Base-by-base conservation (phyloP, 352 stramenopile species). In the Pythium grandisporangium region DNA sequence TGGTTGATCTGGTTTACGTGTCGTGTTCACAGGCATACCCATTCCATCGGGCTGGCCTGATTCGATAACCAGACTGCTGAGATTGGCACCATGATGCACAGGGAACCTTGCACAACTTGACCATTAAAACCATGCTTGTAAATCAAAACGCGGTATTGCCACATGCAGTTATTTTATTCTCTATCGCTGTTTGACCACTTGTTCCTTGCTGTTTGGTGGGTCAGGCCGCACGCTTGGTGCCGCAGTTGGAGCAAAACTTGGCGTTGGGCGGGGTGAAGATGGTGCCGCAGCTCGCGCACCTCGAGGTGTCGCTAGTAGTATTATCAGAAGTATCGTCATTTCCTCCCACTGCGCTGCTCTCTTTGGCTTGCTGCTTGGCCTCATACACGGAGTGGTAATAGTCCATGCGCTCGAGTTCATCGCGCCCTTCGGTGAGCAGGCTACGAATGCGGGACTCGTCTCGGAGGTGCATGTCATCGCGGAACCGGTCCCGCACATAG, bases 381-480 rank as follows among this genome's bases (percentile, higher is more conserved):
- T 73, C 55, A 47, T 88, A 91, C 27, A 93, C 61, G 2, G 70
- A 82, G 55, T 93, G 80, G 45, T 86, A 93, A 47, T 91, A 93
- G 25, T 91, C 65, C 80, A 93, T 93, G 17, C 69, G 77, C 26
- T 82, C 66, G 17, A 93, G 67, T 45, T 93, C 77, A 51, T 93
- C 80, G 19, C 46, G 55, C 7, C 57, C 75, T 32, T 93, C 75
- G 14, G 55, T 62, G 35, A 93, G 35, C 38, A 91, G 34, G 17
- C 51, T 45, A 24, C 52, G 58, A 30, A 93, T 69, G 12, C 69
- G 67, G 14, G 71, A 64, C 27, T 61, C 54, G 50, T 93, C 75
- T 23, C 64, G 51, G 26, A 66, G 62, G 13, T 33, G 45, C 39
- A 57, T 38, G 43, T 88, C 72, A 32, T 72, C 60, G 2, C 70